A percentile compares a stretch with the other conserved stretches of the same genome.
These are phyloP conservation scores for Zoysia japonica DNA, from an alignment of 176 grass and related monocot genomes.

Conservation along the genomic window DNA sequence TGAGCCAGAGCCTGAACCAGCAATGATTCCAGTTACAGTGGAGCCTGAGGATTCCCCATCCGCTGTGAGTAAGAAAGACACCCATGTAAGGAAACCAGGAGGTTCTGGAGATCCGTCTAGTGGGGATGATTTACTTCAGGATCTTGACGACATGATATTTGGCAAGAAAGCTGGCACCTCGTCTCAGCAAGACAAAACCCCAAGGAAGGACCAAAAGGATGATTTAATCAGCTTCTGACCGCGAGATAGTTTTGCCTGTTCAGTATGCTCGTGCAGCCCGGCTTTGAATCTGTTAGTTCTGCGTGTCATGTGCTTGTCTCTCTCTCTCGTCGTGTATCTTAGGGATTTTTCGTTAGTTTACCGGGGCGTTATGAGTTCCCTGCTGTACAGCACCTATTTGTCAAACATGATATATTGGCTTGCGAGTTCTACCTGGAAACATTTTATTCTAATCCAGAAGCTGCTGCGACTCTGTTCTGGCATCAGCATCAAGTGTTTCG, in stretches of 20 bases:
- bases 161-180: slow-evolving; percentile 53
- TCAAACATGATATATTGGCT: not conserved
- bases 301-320: not conserved
- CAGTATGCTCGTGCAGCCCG: not conserved
- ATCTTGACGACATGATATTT: slow-evolving; percentile 64
- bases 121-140: slow-evolving; percentile 54
- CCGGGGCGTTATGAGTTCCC: not conserved
- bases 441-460: not conserved
- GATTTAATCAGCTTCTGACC: slow-evolving; percentile 64
- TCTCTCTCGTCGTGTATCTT: not conserved
- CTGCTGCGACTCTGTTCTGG: not conserved
- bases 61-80: slow-evolving; percentile 36
- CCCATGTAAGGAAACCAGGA: slow-evolving; percentile 38
- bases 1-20: slow-evolving; percentile 67
- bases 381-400: not conserved
- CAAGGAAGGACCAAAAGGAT: slow-evolving; percentile 53
- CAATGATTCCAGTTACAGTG: slow-evolving; percentile 72
- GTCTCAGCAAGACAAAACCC: slow-evolving; percentile 41
- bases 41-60: slow-evolving; percentile 69
- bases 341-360: not conserved
- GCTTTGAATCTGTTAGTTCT: slow-evolving; percentile 6
- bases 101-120: slow-evolving; percentile 14
- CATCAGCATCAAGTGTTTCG: not conserved
- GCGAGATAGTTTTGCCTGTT: not conserved
- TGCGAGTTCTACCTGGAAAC: not conserved